Evolutionary conservation across 106 monocot genomes (phyloP), one percentile per base, ranked within the genome.

Genomic region (Xerophyta viscosa): DNA sequence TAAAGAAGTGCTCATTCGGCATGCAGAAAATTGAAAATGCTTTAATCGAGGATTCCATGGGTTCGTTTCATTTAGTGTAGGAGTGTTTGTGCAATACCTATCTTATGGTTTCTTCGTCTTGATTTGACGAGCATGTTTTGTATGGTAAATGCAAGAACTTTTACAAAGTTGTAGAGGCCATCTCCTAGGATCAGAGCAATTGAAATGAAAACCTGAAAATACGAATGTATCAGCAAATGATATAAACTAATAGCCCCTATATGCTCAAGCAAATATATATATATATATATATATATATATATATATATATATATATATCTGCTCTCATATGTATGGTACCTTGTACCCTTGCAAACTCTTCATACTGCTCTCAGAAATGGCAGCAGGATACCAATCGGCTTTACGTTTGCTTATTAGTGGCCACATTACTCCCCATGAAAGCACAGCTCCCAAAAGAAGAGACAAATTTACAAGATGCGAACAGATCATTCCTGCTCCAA

Each of bases 351-450:
- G 77, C 64, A 96, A 69, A 57, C 94, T 96, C 62, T 44, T 88
- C 94, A 96, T 96, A 46, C 94, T 96, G 54, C 84, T 69, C 46
- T 84, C 73, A 41, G 78, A 63, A 52, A 96, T 31, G 46, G 42
- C 69, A 4, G 24, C 78, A 25, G 94, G 61, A 43, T 66, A 96
- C 94, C 94, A 96, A 18, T 71, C 73, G 14, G 84, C 94, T 71
- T 96, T 88, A 21, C 75, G 68, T 18, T 82, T 63, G 29, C 75
- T 71, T 56, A 96, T 65, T 20, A 96, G 67, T 31, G 94, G 94
- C 94, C 94, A 96, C 94, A 96, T 88, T 51, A 96, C 37, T 61
- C 88, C 94, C 94, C 94, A 96, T 25, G 94, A 96, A 46, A 96
- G 94, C 24, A 88, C 59, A 10, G 94, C 84, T 20, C 94, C 94